Conservation (phyloP, 768 basidiomycete genomes). For the Rossbeevera mucosa region DNA sequence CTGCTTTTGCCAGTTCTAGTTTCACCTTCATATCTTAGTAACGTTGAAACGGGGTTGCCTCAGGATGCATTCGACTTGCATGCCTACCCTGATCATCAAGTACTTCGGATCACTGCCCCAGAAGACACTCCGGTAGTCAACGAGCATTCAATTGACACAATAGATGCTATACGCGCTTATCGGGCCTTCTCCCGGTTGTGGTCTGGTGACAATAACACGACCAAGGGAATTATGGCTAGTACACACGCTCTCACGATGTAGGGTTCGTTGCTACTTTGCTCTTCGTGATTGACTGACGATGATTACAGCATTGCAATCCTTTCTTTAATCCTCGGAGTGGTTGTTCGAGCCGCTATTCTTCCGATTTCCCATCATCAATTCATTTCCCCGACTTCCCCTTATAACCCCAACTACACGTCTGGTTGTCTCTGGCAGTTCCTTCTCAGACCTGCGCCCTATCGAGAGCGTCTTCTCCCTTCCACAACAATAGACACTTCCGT, state of each 20-base stretch:
- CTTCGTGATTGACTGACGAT: slow-evolving; percentile 8
- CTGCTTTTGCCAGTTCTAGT: slow-evolving; percentile 58
- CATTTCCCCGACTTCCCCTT: slow-evolving; percentile 9
- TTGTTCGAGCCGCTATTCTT: slow-evolving; percentile 29
- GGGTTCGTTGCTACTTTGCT: slow-evolving; percentile 22
- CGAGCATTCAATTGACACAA: slow-evolving; percentile 38
- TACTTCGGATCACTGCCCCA: slow-evolving; percentile 35
- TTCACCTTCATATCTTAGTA: slow-evolving; percentile 23
- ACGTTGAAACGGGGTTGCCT: slow-evolving; percentile 21
- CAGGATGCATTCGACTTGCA: slow-evolving; percentile 43
- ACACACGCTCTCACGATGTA: slow-evolving; percentile 65
- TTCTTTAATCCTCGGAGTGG: slow-evolving; percentile 59
- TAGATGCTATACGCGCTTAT: slow-evolving; percentile 41
- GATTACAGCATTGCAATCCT: slow-evolving; percentile 58
- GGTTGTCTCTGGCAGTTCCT: slow-evolving; percentile 40
- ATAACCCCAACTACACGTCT: slow-evolving; percentile 24
- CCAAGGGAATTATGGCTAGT: slow-evolving; percentile 41
- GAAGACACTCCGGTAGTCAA: slow-evolving; percentile 42
- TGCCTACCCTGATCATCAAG: slow-evolving; percentile 38
- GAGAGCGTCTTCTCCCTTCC: slow-evolving; percentile 31
- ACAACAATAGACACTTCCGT: slow-evolving; percentile 28
- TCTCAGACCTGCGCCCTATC: slow-evolving; percentile 38
- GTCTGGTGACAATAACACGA: slow-evolving; percentile 28
- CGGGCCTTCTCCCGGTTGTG: slow-evolving; percentile 45
- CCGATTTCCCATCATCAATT: slow-evolving; percentile 21